phyloP scores from a whole-genome alignment of 1,284 basidiomycete genomes.

The Papiliotrema terrestris region DNA sequence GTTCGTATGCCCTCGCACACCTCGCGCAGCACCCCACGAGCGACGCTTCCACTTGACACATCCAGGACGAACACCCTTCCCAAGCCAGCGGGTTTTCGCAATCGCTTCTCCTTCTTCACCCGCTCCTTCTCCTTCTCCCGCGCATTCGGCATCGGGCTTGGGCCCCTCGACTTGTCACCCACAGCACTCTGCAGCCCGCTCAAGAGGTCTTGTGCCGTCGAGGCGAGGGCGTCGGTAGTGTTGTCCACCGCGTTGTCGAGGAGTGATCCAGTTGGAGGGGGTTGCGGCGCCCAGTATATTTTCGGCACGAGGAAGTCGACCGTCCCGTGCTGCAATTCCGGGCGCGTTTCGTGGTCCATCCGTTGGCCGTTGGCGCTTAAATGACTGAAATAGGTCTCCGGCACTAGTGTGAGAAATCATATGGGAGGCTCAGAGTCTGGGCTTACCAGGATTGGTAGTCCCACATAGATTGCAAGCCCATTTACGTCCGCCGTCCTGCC shows the following conservation, averaged over 20 bases:
- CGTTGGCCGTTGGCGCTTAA: conserved; percentile 76
- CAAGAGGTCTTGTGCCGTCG: conserved; percentile 43
- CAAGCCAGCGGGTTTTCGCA: conserved; percentile 64
- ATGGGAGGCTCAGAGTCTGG: not conserved
- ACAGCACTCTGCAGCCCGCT: conserved; percentile 41
- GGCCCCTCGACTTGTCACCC: conserved; percentile 37
- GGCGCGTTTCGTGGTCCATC: conserved; percentile 75
- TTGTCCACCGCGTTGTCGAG: conserved; percentile 56
- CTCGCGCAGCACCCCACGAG: conserved; percentile 69
- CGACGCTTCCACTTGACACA: conserved; percentile 68
- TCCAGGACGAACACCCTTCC: conserved; percentile 87
- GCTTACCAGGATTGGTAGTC: conserved; percentile 72
- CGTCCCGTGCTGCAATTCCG: conserved; percentile 86
- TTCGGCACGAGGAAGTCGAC: conserved; percentile 84
- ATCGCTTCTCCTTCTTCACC: conserved; percentile 28
- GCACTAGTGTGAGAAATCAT: conserved; percentile 54
- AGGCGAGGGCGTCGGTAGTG: conserved; percentile 36
- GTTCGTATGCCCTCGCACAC: conserved; percentile 65
- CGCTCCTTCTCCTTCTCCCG: conserved; percentile 29
- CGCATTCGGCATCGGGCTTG: conserved; percentile 41
- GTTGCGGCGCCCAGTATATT: conserved; percentile 79
- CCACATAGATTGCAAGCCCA: conserved; percentile 94
- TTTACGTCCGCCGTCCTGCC: conserved; percentile 75
- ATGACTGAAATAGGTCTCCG: conserved; percentile 78
- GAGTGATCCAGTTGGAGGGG: conserved; percentile 47